Conservation (phyloP, 148 eudicot species). For the Camellia japonica region DNA sequence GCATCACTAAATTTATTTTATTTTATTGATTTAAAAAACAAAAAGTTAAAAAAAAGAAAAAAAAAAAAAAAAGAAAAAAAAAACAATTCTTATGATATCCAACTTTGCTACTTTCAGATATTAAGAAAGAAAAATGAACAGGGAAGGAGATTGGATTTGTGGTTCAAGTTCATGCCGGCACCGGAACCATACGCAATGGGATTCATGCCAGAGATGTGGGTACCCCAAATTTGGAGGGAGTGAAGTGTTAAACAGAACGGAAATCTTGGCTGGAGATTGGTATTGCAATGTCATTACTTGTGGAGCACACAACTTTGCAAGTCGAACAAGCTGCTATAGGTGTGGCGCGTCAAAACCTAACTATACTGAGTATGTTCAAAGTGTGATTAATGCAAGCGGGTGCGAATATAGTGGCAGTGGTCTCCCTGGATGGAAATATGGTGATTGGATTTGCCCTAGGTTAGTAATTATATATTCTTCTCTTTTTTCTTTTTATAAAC, state of each 20-base stretch:
- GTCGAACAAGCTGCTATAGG: conserved; percentile 57
- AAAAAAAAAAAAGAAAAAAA: too few relatives aligned
- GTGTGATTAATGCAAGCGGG: conserved; percentile 33
- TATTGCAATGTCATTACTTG: conserved; percentile 66
- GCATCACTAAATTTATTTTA: too few relatives aligned
- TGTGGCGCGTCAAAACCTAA: conserved; percentile 44
- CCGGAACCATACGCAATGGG: conserved; percentile 69
- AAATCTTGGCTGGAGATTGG: conserved; percentile 81
- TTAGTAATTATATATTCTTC: conserved; percentile 12
- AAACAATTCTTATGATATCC: too few relatives aligned
- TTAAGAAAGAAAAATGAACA: conserved; percentile 36
- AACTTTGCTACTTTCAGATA: neutral
- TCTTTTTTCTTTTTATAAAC: neutral
- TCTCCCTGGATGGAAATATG: conserved; percentile 82
- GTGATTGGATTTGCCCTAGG: conserved; percentile 86
- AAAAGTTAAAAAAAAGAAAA: too few relatives aligned
- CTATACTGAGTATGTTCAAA: conserved; percentile 28
- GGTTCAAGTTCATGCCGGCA: conserved; percentile 54
- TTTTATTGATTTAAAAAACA: too few relatives aligned
- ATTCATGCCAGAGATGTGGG: conserved; percentile 60
- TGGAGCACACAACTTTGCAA: conserved; percentile 84
- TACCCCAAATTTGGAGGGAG: conserved; percentile 39
- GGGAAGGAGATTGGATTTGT: conserved; percentile 86
- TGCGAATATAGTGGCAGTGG: conserved; percentile 30
- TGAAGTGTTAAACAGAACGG: conserved; percentile 34